Evolutionary conservation across 2,329 filamentous ascomycete genomes (phyloP).

Genomic region (Fusarium abutilonis): DNA sequence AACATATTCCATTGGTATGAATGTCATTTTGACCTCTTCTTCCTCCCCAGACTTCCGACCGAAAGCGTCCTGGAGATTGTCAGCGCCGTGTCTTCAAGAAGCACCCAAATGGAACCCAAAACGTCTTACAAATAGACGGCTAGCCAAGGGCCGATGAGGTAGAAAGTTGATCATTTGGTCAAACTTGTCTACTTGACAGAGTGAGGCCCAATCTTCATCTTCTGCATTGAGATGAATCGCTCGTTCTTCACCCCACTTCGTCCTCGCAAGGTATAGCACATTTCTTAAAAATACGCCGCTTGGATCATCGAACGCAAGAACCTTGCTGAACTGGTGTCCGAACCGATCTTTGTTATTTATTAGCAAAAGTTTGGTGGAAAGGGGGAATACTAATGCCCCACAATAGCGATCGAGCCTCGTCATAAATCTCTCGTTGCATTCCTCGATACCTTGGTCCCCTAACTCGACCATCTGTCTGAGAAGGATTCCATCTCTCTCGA

Average conservation of each 20-base stretch:
- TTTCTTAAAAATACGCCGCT: background rate
- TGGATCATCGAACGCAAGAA: constrained; percentile 11
- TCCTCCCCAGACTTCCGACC: background rate
- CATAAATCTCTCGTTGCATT: constrained; percentile 8
- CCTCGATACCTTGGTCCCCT: constrained; percentile 7
- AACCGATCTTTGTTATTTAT: constrained; percentile 12
- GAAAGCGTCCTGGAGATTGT: constrained; percentile 6
- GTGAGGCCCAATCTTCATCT: constrained; percentile 11
- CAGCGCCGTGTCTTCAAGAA: background rate
- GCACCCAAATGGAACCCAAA: background rate
- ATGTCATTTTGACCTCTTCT: background rate
- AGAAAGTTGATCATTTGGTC: background rate
- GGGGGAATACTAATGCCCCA: background rate
- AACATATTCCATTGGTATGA: background rate
- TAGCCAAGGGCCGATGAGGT: background rate
- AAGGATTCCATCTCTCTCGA: constrained; percentile 6
- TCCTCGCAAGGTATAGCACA: background rate
- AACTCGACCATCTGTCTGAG: constrained; percentile 13
- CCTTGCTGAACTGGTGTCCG: constrained; percentile 2
- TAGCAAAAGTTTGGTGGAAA: background rate
- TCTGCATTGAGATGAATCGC: constrained; percentile 8
- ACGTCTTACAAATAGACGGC: constrained; percentile 10
- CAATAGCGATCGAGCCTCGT: constrained; percentile 15
- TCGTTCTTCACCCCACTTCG: constrained; percentile 8
- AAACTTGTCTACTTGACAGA: constrained; percentile 6